Percentiles rank a stretch among this genome's conserved stretches.
These are phyloP conservation scores for Colletotrichum nymphaeae DNA, from an alignment of 2,329 filamentous ascomycete species.

Conservation along the genomic window DNA sequence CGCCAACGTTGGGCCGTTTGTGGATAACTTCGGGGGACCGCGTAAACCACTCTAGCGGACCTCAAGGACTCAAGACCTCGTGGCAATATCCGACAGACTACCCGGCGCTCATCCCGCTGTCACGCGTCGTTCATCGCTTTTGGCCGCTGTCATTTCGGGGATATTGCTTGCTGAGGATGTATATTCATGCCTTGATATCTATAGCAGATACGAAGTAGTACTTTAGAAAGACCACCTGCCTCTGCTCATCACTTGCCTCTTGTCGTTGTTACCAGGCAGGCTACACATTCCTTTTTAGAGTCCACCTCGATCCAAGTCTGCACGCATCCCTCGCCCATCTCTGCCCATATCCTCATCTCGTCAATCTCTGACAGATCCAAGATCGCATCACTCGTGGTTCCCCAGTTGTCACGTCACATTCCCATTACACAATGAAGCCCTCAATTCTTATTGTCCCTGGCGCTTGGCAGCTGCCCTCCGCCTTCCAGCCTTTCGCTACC, in stretches of 20 bases:
- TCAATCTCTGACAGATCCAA: conserved; percentile 23
- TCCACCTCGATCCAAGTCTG: neutral
- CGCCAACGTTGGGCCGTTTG: conserved; percentile 23
- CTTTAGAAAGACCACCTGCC: conserved; percentile 26
- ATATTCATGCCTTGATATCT: conserved; percentile 4
- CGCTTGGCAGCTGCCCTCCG: conserved; percentile 50
- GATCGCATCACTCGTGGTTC: neutral
- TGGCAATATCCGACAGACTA: conserved; percentile 12
- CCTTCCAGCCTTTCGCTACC: conserved; percentile 40
- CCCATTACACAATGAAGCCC: conserved; percentile 29
- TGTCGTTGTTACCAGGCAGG: neutral
- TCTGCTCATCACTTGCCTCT: neutral
- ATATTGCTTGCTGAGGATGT: conserved; percentile 18
- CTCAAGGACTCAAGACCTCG: neutral
- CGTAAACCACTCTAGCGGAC: neutral
- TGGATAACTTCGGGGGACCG: conserved; percentile 18
- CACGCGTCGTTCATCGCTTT: neutral
- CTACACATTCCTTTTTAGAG: conserved; percentile 6
- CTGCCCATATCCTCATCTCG: neutral
- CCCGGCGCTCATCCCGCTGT: neutral
- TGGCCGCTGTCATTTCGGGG: conserved; percentile 17
- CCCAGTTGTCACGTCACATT: neutral
- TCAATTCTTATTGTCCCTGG: conserved; percentile 52
- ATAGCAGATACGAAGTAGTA: conserved; percentile 4
- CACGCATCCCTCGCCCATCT: neutral